These are phyloP conservation scores for Amaranthus hypochondriacus DNA, from an alignment of 148 eudicot genomes.

Conservation along the genomic window DNA sequence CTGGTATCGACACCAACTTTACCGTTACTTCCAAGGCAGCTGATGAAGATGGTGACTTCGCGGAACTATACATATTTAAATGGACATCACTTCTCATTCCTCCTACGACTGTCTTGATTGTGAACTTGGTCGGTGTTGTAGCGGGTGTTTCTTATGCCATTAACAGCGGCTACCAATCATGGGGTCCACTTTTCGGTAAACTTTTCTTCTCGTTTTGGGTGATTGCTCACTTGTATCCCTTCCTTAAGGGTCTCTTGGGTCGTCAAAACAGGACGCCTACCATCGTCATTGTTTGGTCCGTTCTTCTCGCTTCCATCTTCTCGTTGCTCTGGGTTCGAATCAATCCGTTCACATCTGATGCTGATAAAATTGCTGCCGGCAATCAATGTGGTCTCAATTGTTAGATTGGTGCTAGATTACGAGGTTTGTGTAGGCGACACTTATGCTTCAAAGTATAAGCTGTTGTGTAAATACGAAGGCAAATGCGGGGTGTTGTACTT, in stretches of 20 bases:
- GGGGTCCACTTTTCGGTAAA: slow-evolving; percentile 87
- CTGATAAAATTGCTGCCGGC: slow-evolving; percentile 26
- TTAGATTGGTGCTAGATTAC: slow-evolving; percentile 18
- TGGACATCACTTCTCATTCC: slow-evolving; percentile 83
- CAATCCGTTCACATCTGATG: slow-evolving; percentile 55
- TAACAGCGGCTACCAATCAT: slow-evolving; percentile 76
- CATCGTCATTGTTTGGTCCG: slow-evolving; percentile 81
- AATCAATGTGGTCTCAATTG: slow-evolving; percentile 59
- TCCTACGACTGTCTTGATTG: slow-evolving; percentile 66
- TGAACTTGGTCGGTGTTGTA: slow-evolving; percentile 74
- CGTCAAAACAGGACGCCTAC: slow-evolving; percentile 77
- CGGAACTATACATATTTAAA: slow-evolving; percentile 72
- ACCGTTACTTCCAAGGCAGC: slow-evolving; percentile 82
- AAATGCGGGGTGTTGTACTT: slow-evolving; percentile 4
- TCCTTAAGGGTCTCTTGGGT: slow-evolving; percentile 84
- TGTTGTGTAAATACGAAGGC: slow-evolving; percentile 17
- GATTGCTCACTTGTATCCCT: slow-evolving; percentile 74
- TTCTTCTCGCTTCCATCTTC: slow-evolving; percentile 76
- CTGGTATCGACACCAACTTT: slow-evolving; percentile 80
- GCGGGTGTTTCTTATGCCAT: slow-evolving; percentile 76
- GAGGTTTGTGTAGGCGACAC: neutral
- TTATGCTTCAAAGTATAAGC: slow-evolving; percentile 1
- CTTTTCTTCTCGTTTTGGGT: slow-evolving; percentile 81
- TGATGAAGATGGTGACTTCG: slow-evolving; percentile 74
- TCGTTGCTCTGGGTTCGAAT: slow-evolving; percentile 82